A percentile compares a stretch with the other conserved stretches of the same genome.
Evolutionary conservation across 192 early-diverging fungal species (phyloP).

Genomic region (Phlyctochytrium arcticum): DNA sequence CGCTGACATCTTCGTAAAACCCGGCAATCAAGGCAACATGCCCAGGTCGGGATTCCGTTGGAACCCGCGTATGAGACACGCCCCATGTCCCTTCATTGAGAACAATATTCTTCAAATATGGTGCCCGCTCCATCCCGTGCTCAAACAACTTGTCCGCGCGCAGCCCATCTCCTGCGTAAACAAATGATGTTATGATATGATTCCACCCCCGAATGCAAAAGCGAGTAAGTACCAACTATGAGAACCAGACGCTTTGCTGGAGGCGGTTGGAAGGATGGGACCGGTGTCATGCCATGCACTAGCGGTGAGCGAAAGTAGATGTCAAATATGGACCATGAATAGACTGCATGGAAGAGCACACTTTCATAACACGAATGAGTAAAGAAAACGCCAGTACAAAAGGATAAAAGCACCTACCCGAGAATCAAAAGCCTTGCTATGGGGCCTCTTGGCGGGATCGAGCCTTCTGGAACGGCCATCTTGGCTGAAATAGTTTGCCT

Average conservation of each 20-base stretch:
- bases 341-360: slow-evolving; percentile 87
- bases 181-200: background rate
- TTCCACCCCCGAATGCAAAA: background rate
- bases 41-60: slow-evolving; percentile 92
- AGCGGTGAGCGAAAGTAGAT: slow-evolving; percentile 98
- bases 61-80: slow-evolving; percentile 74
- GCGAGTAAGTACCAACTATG: slow-evolving; percentile 61
- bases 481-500: no score
- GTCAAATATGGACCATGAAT: slow-evolving; percentile 91
- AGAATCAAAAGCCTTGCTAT: no score
- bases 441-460: no score
- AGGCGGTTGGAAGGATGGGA: slow-evolving; percentile 58
- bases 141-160: slow-evolving; percentile 91
- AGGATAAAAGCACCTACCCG: background rate
- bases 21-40: slow-evolving; percentile 98
- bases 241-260: slow-evolving; percentile 86
- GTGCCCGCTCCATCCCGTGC: slow-evolving; percentile 36
- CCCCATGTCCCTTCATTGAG: slow-evolving; percentile 41
- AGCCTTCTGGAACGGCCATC: no score
- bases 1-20: slow-evolving; percentile 97
- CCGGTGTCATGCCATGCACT: slow-evolving; percentile 93
- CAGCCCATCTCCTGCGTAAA: slow-evolving; percentile 75
- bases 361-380: no score
- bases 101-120: slow-evolving; percentile 39
- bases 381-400: no score